These are phyloP conservation scores for Cenchrus americanus DNA, from an alignment of 176 grass and related monocot genomes.

Conservation along the genomic window DNA sequence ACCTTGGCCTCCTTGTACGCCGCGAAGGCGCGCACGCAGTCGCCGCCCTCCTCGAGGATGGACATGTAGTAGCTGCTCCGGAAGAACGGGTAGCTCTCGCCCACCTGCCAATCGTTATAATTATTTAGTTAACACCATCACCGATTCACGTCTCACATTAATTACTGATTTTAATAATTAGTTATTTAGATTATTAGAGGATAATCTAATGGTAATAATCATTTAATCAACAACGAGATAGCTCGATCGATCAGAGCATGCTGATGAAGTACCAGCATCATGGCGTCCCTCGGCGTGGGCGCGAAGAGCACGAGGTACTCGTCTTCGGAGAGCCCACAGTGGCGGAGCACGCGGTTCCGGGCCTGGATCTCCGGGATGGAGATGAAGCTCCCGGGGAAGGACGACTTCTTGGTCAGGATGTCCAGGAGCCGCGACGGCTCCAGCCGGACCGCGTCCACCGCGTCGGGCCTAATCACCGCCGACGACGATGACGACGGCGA, in stretches of 20 bases:
- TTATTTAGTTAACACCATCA: too few relatives aligned
- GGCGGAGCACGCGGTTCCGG: slow-evolving; percentile 55
- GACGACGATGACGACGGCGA: neutral
- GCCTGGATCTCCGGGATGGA: slow-evolving; percentile 81
- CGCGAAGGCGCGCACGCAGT: slow-evolving; percentile 62
- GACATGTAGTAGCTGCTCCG: slow-evolving; percentile 81
- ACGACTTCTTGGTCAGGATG: slow-evolving; percentile 66
- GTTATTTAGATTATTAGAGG: too few relatives aligned
- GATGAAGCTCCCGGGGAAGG: slow-evolving; percentile 68
- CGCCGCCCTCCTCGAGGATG: slow-evolving; percentile 41
- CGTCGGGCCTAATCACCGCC: slow-evolving; percentile 14
- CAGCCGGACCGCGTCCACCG: slow-evolving; percentile 45
- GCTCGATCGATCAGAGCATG: neutral
- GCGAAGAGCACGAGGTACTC: slow-evolving; percentile 79
- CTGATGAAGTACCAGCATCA: slow-evolving; percentile 48
- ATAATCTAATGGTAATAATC: too few relatives aligned
- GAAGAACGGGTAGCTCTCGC: slow-evolving; percentile 78
- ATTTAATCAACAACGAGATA: neutral
- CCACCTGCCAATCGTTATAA: slow-evolving; percentile 24
- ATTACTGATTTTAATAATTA: too few relatives aligned
- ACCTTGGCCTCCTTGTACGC: slow-evolving; percentile 72
- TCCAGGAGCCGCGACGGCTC: slow-evolving; percentile 70
- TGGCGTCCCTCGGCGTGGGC: slow-evolving; percentile 50
- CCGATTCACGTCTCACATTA: too few relatives aligned
- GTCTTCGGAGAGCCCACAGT: slow-evolving; percentile 64